A percentile compares a stretch with the other conserved stretches of the same genome.
phyloP scores from a whole-genome alignment of 2,329 filamentous ascomycete species.

The Cadophora sp. region DNA sequence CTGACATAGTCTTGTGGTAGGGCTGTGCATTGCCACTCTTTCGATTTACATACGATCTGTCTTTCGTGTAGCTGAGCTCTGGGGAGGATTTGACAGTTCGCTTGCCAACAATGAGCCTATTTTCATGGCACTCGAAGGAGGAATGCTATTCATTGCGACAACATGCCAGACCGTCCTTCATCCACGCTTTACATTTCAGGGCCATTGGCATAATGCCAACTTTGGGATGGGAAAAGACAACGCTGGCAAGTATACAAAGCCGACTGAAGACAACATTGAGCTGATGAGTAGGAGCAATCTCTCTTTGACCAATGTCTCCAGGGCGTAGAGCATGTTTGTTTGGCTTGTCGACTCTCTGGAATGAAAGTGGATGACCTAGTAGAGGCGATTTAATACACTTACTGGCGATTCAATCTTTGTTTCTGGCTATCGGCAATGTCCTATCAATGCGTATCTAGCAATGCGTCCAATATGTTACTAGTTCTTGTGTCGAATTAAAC shows the following conservation, averaged over 20 bases:
- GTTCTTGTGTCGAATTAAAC: too few species aligned
- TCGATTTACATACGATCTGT: not conserved
- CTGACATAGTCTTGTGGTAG: not conserved
- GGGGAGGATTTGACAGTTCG: not conserved
- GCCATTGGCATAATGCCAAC: not conserved
- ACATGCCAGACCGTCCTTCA: not conserved
- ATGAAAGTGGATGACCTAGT: too few species aligned
- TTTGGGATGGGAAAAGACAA: not conserved
- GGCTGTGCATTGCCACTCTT: not conserved
- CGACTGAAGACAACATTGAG: not conserved
- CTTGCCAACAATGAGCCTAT: not conserved
- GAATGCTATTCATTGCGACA: not conserved
- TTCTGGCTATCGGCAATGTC: too few species aligned
- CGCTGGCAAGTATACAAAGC: not conserved
- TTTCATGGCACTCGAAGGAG: not conserved
- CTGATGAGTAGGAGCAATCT: not conserved
- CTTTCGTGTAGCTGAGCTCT: not conserved
- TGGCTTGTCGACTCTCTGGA: too few species aligned
- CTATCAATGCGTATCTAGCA: too few species aligned
- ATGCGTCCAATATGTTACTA: too few species aligned
- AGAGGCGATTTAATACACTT: too few species aligned
- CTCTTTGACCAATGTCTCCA: not conserved
- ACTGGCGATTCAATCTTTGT: too few species aligned
- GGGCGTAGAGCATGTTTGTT: too few species aligned
- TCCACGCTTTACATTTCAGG: not conserved